Evolutionary conservation across 768 basidiomycete species (phyloP), one percentile per base, ranked within the genome.

Genomic region (Termitomyces bulborhizus): DNA sequence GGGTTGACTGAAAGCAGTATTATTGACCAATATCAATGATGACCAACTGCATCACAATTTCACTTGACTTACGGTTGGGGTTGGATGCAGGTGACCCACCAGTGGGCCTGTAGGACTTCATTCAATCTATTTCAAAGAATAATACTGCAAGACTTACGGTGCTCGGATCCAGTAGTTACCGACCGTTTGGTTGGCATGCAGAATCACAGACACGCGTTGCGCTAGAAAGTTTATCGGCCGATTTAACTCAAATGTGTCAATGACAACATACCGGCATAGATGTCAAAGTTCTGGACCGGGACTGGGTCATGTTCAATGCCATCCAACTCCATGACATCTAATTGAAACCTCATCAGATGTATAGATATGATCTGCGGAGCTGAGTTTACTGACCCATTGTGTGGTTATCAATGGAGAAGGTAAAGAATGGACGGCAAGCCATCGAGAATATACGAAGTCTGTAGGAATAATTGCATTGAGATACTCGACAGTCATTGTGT

Each of bases 151-250:
- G 24, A 37, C 34, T 5, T 15, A 36, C 46, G 64, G 70, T 32
- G 67, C 70, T 36, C 68, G 65, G 54, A 76, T 70, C 67, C 76
- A 77, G 63, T 78, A 79, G 63, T 79, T 79, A 29, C 57, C 69
- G 3, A 77, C 63, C 6, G 69, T 63, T 57, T 78, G 74, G 59
- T 75, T 70, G 7, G 77, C 76, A 27, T 72, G 57, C 36, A 79
- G 61, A 57, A 75, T 62, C 51, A 69, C 58, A 11, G 73, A 74
- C 21, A 68, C 63, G 46, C 73, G 71, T 63, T 74, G 73, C 6
- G 70, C 72, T 67, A 46, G 4, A 24, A 15, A 6, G 18, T 8
- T 21, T n/a, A 37, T 45, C 27, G 4, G 13, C 32, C 16, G 12
- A 43, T 15, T 21, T 42, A 36, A 8, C 3, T 32, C 46, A 6